These are phyloP conservation scores for Peniophora sp. DNA, from an alignment of 1,284 basidiomycete genomes.

Conservation along the genomic window DNA sequence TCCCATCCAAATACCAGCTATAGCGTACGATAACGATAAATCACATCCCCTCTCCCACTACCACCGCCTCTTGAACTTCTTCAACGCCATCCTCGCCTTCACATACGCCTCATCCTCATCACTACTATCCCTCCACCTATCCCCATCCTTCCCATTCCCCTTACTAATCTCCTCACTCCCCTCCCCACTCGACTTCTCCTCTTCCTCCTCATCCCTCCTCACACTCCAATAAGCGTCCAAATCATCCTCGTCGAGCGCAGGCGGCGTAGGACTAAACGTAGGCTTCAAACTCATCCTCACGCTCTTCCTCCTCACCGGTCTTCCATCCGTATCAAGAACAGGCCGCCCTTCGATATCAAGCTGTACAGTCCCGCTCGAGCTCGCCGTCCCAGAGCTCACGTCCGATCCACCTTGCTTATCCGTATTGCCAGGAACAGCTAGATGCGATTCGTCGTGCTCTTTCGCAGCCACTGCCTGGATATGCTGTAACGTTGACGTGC, in stretches of 20 bases:
- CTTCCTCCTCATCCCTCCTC: conserved; percentile 20
- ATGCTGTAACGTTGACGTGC: neutral
- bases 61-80: conserved; percentile 30
- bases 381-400: conserved; percentile 9
- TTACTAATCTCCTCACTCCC: neutral
- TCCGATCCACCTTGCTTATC: conserved; percentile 5
- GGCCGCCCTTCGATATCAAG: conserved; percentile 1
- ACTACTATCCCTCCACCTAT: conserved; percentile 65
- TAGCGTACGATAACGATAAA: too few species aligned
- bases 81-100: conserved; percentile 46
- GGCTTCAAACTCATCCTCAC: conserved; percentile 67
- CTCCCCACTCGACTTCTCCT: conserved; percentile 23
- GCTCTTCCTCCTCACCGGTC: conserved; percentile 52
- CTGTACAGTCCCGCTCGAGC: neutral
- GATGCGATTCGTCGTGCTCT: neutral
- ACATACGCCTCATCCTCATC: conserved; percentile 65
- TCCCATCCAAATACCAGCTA: too few species aligned
- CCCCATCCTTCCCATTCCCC: conserved; percentile 18
- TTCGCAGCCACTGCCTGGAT: neutral
- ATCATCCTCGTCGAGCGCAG: conserved; percentile 46
- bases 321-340: conserved; percentile 8
- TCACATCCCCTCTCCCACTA: conserved; percentile 4
- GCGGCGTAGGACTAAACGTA: conserved; percentile 63
- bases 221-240: conserved; percentile 10
- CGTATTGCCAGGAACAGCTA: neutral